Conservation (phyloP, 805 yeast species). For the Spathaspora arborariae region DNA sequence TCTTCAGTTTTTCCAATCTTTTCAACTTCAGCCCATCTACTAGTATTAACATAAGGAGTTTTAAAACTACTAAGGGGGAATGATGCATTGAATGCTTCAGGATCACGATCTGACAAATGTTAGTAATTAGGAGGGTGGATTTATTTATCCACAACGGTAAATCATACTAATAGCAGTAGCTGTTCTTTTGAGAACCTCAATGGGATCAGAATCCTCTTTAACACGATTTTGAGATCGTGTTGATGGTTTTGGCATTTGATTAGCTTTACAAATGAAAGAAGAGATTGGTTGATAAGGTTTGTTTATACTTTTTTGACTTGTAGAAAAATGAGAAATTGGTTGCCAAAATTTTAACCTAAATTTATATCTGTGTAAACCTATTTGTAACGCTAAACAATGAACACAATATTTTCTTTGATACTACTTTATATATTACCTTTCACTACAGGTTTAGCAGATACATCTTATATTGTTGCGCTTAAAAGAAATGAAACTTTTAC, state of each 20-base stretch:
- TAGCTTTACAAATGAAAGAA: no score
- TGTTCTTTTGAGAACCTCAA: slow-evolving; percentile 10
- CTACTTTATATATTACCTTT: neutral
- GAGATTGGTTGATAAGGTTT: neutral
- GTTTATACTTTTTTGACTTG: neutral
- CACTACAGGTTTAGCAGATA: neutral
- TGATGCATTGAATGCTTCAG: slow-evolving; percentile 6
- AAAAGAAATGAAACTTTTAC: slow-evolving; percentile 48
- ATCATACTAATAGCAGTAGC: slow-evolving; percentile 18
- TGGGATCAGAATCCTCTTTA: slow-evolving; percentile 8
- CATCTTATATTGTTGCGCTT: slow-evolving; percentile 47
- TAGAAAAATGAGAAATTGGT: neutral
- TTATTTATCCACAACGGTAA: slow-evolving; percentile 7
- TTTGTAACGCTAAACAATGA: no score
- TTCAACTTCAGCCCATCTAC: slow-evolving; percentile 42
- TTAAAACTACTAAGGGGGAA: slow-evolving; percentile 36
- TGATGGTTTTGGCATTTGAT: slow-evolving; percentile 4
- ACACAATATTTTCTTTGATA: neutral
- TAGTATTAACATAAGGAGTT: slow-evolving; percentile 41
- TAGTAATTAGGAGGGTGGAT: slow-evolving; percentile 3
- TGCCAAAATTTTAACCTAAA: neutral
- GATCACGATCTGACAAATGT: slow-evolving; percentile 8
- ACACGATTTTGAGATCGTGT: slow-evolving; percentile 5
- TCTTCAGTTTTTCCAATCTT: slow-evolving; percentile 28
- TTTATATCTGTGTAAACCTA: neutral